phyloP scores from a whole-genome alignment of 495 filamentous ascomycete species.

The Neurospora sp. region DNA sequence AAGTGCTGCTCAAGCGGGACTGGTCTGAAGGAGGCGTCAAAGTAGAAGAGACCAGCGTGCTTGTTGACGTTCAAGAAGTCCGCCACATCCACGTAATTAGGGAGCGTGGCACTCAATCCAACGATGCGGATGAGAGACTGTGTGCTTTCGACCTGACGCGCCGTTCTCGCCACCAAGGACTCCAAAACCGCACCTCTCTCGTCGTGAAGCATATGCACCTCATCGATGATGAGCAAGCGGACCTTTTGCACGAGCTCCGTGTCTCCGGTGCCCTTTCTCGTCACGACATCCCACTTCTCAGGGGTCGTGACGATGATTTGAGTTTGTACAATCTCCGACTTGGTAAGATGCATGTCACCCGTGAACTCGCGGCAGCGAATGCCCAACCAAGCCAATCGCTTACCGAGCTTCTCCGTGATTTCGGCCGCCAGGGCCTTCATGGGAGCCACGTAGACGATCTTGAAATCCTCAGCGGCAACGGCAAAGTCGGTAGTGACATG shows the following conservation, averaged over 20 bases:
- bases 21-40: constrained; percentile 89
- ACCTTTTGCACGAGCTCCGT: constrained; percentile 98
- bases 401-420: constrained; percentile 90
- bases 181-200: constrained; percentile 94
- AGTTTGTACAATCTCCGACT: constrained; percentile 87
- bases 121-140: constrained; percentile 95
- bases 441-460: constrained; percentile 94
- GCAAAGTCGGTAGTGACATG: constrained; percentile 64
- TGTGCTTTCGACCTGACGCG: constrained; percentile 94
- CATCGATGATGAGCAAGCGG: constrained; percentile 90
- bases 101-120: constrained; percentile 87
- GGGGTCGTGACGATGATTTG: constrained; percentile 98
- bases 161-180: constrained; percentile 85
- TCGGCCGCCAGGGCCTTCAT: constrained; percentile 98
- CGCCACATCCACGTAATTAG: constrained; percentile 93
- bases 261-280: constrained; percentile 91
- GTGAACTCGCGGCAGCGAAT: constrained; percentile 86
- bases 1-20: constrained; percentile 98
- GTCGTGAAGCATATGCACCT: constrained; percentile 99
- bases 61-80: constrained; percentile 96
- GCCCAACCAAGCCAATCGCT: constrained; percentile 85
- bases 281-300: constrained; percentile 99
- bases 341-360: constrained; percentile 97
- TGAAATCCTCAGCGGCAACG: constrained; percentile 80
- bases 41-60: constrained; percentile 89